Conservation (phyloP, 2,329 filamentous ascomycete species). For the Aspergillus sp. region DNA sequence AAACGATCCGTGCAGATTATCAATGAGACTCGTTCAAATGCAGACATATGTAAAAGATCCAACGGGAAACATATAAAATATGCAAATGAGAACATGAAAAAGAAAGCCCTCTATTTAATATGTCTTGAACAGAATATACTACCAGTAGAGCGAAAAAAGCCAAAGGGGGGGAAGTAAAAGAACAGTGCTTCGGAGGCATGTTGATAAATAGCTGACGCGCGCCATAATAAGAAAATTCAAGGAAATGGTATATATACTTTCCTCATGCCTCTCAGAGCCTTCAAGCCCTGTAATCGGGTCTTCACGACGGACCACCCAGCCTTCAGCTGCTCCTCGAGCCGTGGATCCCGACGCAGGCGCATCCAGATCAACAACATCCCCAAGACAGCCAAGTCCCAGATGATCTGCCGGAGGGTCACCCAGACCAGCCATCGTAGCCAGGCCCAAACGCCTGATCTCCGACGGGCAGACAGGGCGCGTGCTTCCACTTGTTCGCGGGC, state of each 20-base stretch:
- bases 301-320: slow-evolving; percentile 36
- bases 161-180: background rate
- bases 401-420: slow-evolving; percentile 69
- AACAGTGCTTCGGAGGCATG: background rate
- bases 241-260: slow-evolving; percentile 24
- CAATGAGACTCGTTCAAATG: background rate
- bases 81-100: background rate
- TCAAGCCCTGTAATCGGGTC: slow-evolving; percentile 29
- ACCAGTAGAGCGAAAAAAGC: background rate
- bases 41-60: background rate
- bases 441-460: slow-evolving; percentile 62
- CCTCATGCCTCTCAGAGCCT: slow-evolving; percentile 23
- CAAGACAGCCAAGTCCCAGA: slow-evolving; percentile 65
- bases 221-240: slow-evolving; percentile 12
- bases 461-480: slow-evolving; percentile 69
- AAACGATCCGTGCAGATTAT: background rate
- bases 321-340: slow-evolving; percentile 40
- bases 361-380: slow-evolving; percentile 42
- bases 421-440: slow-evolving; percentile 73
- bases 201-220: no score
- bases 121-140: slow-evolving; percentile 7
- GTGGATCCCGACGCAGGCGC: slow-evolving; percentile 42
- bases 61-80: slow-evolving; percentile 4
- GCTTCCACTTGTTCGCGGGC: slow-evolving; percentile 85
- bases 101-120: slow-evolving; percentile 2